Evolutionary conservation across 805 yeast species (phyloP), one percentile per base, ranked within the genome.

Genomic region (Candida taoyuanica): DNA sequence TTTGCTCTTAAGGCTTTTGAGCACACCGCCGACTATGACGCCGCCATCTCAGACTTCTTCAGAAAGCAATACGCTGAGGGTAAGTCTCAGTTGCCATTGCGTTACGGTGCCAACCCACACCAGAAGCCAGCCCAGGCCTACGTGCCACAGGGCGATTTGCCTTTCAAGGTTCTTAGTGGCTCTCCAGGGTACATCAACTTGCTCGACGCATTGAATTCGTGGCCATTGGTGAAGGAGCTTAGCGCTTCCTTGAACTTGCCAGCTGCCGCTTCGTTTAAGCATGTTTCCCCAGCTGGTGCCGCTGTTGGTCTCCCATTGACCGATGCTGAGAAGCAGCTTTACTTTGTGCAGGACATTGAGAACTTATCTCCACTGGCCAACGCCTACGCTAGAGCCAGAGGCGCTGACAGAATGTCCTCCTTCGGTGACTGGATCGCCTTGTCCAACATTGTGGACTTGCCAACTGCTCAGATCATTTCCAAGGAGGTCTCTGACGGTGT

Each of bases 331-430:
- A 89, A 88, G 76, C 85, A 91, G 67, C 78, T 91, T 49, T 93
- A 93, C 74, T 93, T 93, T 62, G 98, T 93, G 48, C 80, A 79
- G 52, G 96, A 87, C 64, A 87, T 91, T 58, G 95, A 86, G 66
- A 86, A 89, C 73, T 72, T 93, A 62, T 86, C 97, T 11, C 98
- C 98, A 40, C 74, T 93, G 60, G 98, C 98, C 48, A 84, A 85
- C 60, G 98, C 98, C 42, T 93, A 93, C 59, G 98, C 98, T 27
- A 85, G 98, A 70, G 98, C 98, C 40, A 85, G 98, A 68, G 98
- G 98, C 65, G 98, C 98, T 52, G 98, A 93, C 69, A 83, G 98
- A 76, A 93, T 93, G 98, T 89, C 97, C 5, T 85, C 96, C 12
- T 93, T 93, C 62, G 98, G 98, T 62, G 98, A 93, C 68, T 93